Evolutionary conservation across 805 yeast species (phyloP), one percentile per base, ranked within the genome.

Genomic region (Brettanomyces sp.): DNA sequence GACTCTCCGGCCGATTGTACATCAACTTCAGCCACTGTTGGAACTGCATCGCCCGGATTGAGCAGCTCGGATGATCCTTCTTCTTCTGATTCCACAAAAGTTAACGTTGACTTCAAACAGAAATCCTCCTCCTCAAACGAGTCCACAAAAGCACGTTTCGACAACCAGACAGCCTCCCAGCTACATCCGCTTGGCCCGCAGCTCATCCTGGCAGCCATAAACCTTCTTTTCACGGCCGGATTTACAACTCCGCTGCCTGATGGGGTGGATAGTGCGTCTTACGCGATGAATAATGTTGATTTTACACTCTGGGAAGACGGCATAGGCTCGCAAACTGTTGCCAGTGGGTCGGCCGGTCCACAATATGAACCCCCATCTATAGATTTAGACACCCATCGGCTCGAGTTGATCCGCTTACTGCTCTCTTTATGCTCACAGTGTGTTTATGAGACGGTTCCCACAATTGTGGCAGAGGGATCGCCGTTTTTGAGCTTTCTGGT

Each of bases 321-420:
- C 39, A 28, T 12, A 34, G 42, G 35, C 37, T 28, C 24, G 13
- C 25, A 6, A 8, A 14, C 18, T 22, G 42, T 42, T 21, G 47
- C 58, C 22, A 61, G 62, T 28, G 22, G 22, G 13, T 35, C 37
- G 7, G 22, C 37, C 3, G 55, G 61, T 3, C 61, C 50, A 4
- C 45, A 44, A 5, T 54, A 47, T 39, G 42, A 53, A 35, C 55
- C 45, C 34, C 76, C 67, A 40, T 64, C 57, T 14, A 64, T 74
- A 1, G 64, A 67, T 22, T 56, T 77, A 37, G 90, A 85, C 52
- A 59, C 78, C 24, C 79, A 85, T 57, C 73, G 95, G 54, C 64
- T 80, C 4, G 95, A 85, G 56, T 65, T 85, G 2, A 53, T 91
- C 36, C 67, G 82, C 42, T 65, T 88, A 6, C 46, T 91, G 9